A percentile compares a stretch with the other conserved stretches of the same genome.
These are phyloP conservation scores for Pilobolus umbonatus DNA, from an alignment of 192 early-diverging fungal species.

Conservation along the genomic window DNA sequence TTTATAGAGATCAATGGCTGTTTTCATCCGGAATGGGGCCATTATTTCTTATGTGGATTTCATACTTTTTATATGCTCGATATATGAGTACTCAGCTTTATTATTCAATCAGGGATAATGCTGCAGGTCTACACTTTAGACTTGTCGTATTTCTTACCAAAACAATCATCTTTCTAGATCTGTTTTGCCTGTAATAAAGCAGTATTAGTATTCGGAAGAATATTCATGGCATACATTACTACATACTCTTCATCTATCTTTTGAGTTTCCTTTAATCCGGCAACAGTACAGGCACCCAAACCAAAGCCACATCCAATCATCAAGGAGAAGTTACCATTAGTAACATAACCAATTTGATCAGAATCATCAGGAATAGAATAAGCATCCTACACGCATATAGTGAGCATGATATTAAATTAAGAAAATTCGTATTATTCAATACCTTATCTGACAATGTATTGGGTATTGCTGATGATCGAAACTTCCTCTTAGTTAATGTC, in stretches of 20 bases:
- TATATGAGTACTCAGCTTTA: too few species aligned
- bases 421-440: not conserved
- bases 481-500: conserved; percentile 23
- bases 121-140: too few species aligned
- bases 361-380: conserved; percentile 30
- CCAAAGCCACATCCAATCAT: conserved; percentile 55
- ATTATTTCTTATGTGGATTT: too few species aligned
- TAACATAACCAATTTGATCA: conserved; percentile 63
- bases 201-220: too few species aligned
- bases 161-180: too few species aligned
- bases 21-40: too few species aligned
- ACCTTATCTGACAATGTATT: conserved; percentile 22
- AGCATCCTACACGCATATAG: conserved; percentile 4
- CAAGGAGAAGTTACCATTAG: conserved; percentile 65
- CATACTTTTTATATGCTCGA: too few species aligned
- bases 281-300: conserved; percentile 57
- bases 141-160: too few species aligned
- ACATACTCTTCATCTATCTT: conserved; percentile 29
- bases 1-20: too few species aligned
- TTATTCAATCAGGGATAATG: too few species aligned
- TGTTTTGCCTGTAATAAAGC: too few species aligned
- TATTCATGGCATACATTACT: too few species aligned
- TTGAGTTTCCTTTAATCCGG: conserved; percentile 41
- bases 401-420: not conserved
- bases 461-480: conserved; percentile 21